Evolutionary conservation across 2,329 filamentous ascomycete species (phyloP).

Genomic region (Pseudogymnoascus sp.): DNA sequence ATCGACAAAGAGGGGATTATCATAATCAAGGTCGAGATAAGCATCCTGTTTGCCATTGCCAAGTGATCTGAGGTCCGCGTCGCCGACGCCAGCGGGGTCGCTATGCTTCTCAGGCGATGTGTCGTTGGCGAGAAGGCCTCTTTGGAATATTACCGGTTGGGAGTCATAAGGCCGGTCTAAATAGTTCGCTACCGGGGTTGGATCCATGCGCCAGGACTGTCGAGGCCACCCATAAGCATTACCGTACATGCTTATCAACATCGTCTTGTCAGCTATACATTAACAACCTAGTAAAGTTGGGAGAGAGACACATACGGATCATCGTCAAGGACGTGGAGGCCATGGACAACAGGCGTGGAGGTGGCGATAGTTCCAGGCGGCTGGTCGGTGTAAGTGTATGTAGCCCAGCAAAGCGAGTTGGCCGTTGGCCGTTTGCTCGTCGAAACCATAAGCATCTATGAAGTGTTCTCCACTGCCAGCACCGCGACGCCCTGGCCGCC

Average conservation of each 20-base stretch:
- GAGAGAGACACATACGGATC: conserved; percentile 13
- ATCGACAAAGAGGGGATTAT: conserved; percentile 10
- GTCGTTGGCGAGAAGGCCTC: not conserved
- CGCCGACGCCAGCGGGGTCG: not conserved
- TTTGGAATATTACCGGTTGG: not conserved
- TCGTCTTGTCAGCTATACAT: not conserved
- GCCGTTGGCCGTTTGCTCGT: conserved; percentile 13
- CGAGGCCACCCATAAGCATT: not conserved
- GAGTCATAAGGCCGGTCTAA: not conserved
- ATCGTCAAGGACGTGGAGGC: conserved; percentile 14
- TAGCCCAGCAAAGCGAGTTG: conserved; percentile 12
- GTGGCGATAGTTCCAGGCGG: not conserved
- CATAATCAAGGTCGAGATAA: conserved; percentile 3
- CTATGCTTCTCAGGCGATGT: not conserved
- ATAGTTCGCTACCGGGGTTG: not conserved
- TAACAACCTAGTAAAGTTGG: not conserved
- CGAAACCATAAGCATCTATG: conserved; percentile 14
- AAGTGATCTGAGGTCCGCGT: not conserved
- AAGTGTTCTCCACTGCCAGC: conserved; percentile 7
- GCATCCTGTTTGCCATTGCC: not conserved
- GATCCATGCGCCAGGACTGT: not conserved
- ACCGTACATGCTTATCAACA: not conserved
- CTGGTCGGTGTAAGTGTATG: conserved; percentile 10
- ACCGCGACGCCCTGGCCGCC: conserved; percentile 1
- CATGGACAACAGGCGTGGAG: conserved; percentile 14